Evolutionary conservation across 768 basidiomycete genomes (phyloP).

Genomic region (Russula lepida): DNA sequence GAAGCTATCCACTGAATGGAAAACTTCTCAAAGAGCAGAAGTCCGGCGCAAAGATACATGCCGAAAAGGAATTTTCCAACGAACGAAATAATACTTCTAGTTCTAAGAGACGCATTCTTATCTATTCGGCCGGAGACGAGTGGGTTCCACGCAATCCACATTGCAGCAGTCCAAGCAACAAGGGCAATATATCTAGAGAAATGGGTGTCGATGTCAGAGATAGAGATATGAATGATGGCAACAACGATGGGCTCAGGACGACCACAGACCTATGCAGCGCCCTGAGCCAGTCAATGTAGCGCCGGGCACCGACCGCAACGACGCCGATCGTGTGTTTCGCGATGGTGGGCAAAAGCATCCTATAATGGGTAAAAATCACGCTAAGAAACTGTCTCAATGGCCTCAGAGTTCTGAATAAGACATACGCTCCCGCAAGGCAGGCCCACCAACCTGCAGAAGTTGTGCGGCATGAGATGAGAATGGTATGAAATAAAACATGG

Average conservation of each 20-base stretch:
- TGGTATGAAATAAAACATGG: not conserved
- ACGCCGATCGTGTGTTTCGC: slow-evolving; percentile 60
- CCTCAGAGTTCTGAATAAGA: slow-evolving; percentile 13
- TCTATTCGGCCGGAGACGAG: slow-evolving; percentile 44
- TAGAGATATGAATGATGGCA: slow-evolving; percentile 20
- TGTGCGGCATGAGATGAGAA: not conserved
- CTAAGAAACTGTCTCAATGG: not conserved
- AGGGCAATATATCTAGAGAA: slow-evolving; percentile 49
- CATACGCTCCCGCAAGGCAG: slow-evolving; percentile 55
- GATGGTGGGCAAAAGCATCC: slow-evolving; percentile 39
- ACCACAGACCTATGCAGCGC: slow-evolving; percentile 50
- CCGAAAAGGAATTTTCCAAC: slow-evolving; percentile 67
- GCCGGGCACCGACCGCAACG: slow-evolving; percentile 59
- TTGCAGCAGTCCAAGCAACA: slow-evolving; percentile 52
- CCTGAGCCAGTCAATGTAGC: slow-evolving; percentile 73
- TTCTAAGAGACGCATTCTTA: slow-evolving; percentile 23
- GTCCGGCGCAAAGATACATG: slow-evolving; percentile 53
- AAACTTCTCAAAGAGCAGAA: slow-evolving; percentile 77
- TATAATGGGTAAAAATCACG: not conserved
- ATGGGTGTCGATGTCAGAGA: not conserved
- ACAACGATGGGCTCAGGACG: not conserved
- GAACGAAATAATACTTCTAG: slow-evolving; percentile 40
- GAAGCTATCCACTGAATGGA: slow-evolving; percentile 78
- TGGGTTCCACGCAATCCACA: slow-evolving; percentile 70
- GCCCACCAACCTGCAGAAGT: slow-evolving; percentile 63